A percentile compares a stretch with the other conserved stretches of the same genome.
Conservation (phyloP, 2,329 filamentous ascomycete species). For the Monosporascus ibericus region DNA sequence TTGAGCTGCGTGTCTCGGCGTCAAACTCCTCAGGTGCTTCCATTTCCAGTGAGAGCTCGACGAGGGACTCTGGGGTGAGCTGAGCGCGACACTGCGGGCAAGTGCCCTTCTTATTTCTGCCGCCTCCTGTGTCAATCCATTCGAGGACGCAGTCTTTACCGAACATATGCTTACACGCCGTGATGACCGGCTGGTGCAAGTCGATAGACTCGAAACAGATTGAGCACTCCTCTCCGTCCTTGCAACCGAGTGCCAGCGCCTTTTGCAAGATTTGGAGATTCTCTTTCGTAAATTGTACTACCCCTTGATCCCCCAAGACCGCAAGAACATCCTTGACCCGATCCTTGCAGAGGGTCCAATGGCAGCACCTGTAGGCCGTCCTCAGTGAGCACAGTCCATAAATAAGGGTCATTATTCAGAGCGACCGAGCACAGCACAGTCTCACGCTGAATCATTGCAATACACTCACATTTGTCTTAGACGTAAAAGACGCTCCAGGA, state of each 20-base stretch:
- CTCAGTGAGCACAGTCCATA: not conserved
- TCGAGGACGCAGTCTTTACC: constrained; percentile 67
- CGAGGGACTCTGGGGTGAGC: constrained; percentile 51
- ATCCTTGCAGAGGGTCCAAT: constrained; percentile 76
- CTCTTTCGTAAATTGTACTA: constrained; percentile 65
- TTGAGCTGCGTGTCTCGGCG: constrained; percentile 64
- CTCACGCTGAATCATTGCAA: constrained; percentile 16
- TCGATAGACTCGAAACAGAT: constrained; percentile 72
- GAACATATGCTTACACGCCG: constrained; percentile 77
- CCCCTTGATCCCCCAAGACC: constrained; percentile 59
- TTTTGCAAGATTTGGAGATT: constrained; percentile 68
- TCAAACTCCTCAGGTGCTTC: constrained; percentile 49
- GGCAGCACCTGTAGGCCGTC: constrained; percentile 56
- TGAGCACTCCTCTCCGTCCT: constrained; percentile 75
- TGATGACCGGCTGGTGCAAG: constrained; percentile 63
- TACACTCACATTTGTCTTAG: constrained; percentile 62
- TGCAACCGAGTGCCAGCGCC: constrained; percentile 69
- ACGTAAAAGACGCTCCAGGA: constrained; percentile 76
- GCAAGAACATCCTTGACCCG: constrained; percentile 68
- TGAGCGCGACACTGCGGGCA: constrained; percentile 79
- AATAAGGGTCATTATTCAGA: constrained; percentile 10
- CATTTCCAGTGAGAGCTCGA: constrained; percentile 56
- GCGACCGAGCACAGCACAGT: constrained; percentile 12
- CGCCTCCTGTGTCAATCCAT: constrained; percentile 46
- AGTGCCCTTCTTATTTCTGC: constrained; percentile 58